Evolutionary conservation across 1,284 basidiomycete species (phyloP).

Genomic region (Apiotrichum siamense): DNA sequence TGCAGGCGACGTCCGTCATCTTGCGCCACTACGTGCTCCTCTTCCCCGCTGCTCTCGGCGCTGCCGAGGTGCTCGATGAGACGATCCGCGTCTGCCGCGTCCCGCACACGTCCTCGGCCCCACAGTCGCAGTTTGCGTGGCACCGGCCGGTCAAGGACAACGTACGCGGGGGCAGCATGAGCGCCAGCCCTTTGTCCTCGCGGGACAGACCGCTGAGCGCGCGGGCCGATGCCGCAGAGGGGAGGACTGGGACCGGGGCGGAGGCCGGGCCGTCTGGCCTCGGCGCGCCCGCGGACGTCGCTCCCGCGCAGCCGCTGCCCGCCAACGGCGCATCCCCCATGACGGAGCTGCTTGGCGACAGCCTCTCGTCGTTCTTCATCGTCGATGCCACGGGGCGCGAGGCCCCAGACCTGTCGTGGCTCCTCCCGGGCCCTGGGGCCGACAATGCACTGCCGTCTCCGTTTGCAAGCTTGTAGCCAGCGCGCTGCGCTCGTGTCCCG

Average conservation of each 20-base stretch:
- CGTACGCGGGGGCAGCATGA: too few relatives aligned
- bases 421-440: not conserved
- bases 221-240: too few relatives aligned
- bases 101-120: not conserved
- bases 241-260: too few relatives aligned
- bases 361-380: not conserved
- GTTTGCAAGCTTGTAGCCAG: not conserved
- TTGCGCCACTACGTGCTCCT: slow-evolving; percentile 8
- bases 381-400: not conserved
- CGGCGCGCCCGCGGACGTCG: too few relatives aligned
- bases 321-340: not conserved
- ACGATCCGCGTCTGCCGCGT: slow-evolving; percentile 11
- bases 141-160: slow-evolving; percentile 1
- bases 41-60: slow-evolving; percentile 13
- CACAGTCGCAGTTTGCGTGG: not conserved
- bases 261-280: too few relatives aligned
- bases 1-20: slow-evolving; percentile 10
- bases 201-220: too few relatives aligned
- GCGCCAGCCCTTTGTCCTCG: too few relatives aligned
- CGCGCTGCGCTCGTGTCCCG: too few relatives aligned
- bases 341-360: not conserved
- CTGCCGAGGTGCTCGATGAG: slow-evolving; percentile 16
- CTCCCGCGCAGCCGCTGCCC: not conserved
- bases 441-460: not conserved
- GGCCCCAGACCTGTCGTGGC: not conserved